A percentile compares a stretch with the other conserved stretches of the same genome.
These are phyloP conservation scores for Akanthomyces dipterigenus DNA, from an alignment of 2,329 filamentous ascomycete species.

Conservation along the genomic window DNA sequence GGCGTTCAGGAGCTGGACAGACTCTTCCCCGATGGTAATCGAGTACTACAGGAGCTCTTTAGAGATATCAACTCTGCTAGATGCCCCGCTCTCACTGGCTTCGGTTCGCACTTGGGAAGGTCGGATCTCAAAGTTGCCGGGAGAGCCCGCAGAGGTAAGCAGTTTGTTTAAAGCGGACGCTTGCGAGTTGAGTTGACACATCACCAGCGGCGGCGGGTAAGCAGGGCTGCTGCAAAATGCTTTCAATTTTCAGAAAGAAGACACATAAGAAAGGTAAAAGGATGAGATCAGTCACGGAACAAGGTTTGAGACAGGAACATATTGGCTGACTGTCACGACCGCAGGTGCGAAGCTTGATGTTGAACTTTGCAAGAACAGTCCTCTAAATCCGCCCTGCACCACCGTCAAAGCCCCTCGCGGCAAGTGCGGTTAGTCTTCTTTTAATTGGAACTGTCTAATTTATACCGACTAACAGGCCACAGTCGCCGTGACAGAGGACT, in stretches of 20 bases:
- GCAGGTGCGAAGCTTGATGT: not conserved
- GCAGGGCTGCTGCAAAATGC: not conserved
- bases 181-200: not conserved
- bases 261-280: not conserved
- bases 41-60: not conserved
- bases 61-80: not conserved
- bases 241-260: not conserved
- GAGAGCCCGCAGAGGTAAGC: not conserved
- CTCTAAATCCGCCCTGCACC: not conserved
- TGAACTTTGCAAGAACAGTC: not conserved
- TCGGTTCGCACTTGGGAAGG: not conserved
- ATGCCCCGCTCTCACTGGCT: not conserved
- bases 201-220: not conserved
- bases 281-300: accelerated
- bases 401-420: not conserved
- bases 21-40: not conserved
- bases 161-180: not conserved
- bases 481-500: not conserved
- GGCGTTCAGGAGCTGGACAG: not conserved
- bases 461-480: not conserved
- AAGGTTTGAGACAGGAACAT: not conserved
- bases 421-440: not conserved
- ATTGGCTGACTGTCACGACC: not conserved
- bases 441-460: not conserved
- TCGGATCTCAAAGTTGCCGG: too few relatives aligned